Base-by-base conservation (phyloP, 1,139 yeast genomes). In the Maudiozyma humilis region DNA sequence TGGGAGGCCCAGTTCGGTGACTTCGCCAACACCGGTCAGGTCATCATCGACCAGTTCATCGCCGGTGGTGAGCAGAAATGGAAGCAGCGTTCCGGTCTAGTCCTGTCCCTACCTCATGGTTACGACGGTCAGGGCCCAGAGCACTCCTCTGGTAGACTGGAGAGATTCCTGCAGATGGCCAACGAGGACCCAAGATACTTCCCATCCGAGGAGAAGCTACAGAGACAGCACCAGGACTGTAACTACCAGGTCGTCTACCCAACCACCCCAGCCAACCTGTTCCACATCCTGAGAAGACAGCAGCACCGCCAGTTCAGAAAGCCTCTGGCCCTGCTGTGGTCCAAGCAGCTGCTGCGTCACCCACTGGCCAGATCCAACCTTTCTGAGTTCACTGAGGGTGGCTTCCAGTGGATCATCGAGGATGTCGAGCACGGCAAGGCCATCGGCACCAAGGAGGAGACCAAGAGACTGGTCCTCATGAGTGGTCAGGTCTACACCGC, bases 1-100 rank as follows among this genome's bases (percentile, higher is more conserved):
- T 93, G 99, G 99, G 99, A 93, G 73, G 98, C 98, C 46, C 99
- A 93, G 74, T 93, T 93, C 60, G 99, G 99, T 78, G 99, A 93
- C 72, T 93, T 93, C 60, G 98, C 98, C 61, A 93, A 93, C 76
- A 91, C 97, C 57, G 98, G 96, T 29, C 98, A 93, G 74, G 97
- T 93, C 54, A 83, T 93, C 57, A 76, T 87, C 59, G 99, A 93
- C 69, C 98, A 93, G 73, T 93, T 91, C 66, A 78, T 93, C 63
- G 87, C 97, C 40, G 88, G 91, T 64, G 98, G 95, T 66, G 99
- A 93, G 73, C 79, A 88, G 56, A 93, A 93, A 72, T 93, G 99
- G 99, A 85, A 86, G 66, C 98, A 93, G 76, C 85, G 99, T 72
- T 85, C 96, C 16, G 99, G 99, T 65, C 67, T 93, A 53, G 95